A percentile compares a stretch with the other conserved stretches of the same genome.
Conservation (phyloP, 352 stramenopile genomes). For the Stramenopiles sp. region DNA sequence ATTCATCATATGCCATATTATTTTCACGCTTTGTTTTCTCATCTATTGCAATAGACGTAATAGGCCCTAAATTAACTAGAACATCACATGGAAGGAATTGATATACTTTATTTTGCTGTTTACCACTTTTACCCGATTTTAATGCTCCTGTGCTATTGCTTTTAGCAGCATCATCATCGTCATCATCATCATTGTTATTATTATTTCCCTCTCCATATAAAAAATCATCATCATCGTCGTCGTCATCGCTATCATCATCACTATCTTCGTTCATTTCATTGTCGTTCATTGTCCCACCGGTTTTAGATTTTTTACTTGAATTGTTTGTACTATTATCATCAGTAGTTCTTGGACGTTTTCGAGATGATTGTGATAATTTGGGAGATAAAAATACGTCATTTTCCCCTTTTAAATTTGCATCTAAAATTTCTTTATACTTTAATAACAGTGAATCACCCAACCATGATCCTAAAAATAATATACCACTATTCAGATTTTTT, state of each 20-base stretch:
- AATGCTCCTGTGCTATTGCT: not conserved
- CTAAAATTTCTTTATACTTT: not conserved
- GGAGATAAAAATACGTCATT: no score
- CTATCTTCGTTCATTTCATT: not conserved
- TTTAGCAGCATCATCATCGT: not conserved
- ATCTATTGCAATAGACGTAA: not conserved
- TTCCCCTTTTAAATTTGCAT: not conserved
- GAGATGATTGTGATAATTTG: no score
- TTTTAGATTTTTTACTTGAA: no score
- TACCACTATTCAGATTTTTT: no score
- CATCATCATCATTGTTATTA: no score
- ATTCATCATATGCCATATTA: no score
- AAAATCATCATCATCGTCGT: not conserved
- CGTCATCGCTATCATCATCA: not conserved
- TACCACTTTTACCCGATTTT: no score
- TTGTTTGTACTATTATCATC: no score
- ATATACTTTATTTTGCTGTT: no score
- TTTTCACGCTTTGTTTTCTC: no score
- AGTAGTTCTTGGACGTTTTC: no score
- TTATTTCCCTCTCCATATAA: constrained; percentile 1
- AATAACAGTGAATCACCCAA: not conserved
- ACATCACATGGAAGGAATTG: not conserved
- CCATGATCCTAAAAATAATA: not conserved
- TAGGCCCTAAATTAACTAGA: not conserved
- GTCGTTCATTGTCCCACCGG: not conserved